Evolutionary conservation across 1,139 yeast species (phyloP).

Genomic region (Taphrina sp.): DNA sequence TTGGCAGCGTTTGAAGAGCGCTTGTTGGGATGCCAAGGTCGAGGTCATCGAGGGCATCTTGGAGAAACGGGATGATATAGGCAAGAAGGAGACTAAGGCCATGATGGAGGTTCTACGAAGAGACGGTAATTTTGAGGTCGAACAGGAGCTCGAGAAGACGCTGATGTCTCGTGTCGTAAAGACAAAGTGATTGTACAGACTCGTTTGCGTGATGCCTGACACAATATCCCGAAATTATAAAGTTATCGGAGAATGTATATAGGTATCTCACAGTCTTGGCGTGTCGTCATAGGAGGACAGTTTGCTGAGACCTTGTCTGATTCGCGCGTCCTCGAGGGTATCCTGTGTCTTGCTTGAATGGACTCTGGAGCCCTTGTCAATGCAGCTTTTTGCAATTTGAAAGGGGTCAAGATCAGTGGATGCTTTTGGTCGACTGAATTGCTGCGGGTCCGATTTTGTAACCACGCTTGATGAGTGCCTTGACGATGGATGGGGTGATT

Average conservation of each 20-base stretch:
- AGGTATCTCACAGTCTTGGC: no score
- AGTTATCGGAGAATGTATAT: no score
- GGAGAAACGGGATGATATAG: slow-evolving; percentile 32
- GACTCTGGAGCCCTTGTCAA: no score
- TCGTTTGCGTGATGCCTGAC: no score
- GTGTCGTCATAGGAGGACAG: no score
- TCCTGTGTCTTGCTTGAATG: no score
- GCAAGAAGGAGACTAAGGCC: slow-evolving; percentile 25
- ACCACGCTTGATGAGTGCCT: slow-evolving; percentile 35
- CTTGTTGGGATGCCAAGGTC: slow-evolving; percentile 33
- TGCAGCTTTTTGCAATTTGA: no score
- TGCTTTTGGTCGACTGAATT: not conserved
- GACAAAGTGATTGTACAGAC: not conserved
- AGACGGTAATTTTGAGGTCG: slow-evolving; percentile 1
- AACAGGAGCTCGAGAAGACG: slow-evolving; percentile 2
- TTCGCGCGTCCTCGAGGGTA: no score
- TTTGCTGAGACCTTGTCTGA: no score
- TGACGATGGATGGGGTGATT: slow-evolving; percentile 78
- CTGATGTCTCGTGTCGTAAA: slow-evolving; percentile 9
- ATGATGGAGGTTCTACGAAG: slow-evolving; percentile 21
- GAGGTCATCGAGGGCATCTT: slow-evolving; percentile 33
- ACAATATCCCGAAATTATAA: no score
- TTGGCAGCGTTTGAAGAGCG: slow-evolving; percentile 23
- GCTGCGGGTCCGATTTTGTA: slow-evolving; percentile 30
- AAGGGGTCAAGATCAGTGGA: not conserved